phyloP scores from a whole-genome alignment of 129 eudicot species.

The Tagetes erecta region DNA sequence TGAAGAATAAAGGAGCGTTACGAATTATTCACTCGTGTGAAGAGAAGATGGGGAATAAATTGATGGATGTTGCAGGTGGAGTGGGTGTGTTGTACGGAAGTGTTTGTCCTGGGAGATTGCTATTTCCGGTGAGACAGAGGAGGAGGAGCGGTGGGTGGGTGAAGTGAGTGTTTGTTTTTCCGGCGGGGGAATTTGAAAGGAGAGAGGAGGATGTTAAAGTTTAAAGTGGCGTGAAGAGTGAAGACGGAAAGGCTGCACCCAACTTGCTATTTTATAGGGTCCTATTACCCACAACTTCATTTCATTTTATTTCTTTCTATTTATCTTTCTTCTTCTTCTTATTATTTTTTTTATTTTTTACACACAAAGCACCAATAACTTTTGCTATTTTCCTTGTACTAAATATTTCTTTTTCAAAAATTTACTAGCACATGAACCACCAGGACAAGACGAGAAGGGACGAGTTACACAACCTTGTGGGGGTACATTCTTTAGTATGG shows the following conservation, averaged over 20 bases:
- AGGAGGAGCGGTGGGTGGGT: neutral
- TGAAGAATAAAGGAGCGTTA: conserved; percentile 24
- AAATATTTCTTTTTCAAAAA: no score
- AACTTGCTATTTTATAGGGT: conserved; percentile 60
- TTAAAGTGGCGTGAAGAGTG: conserved; percentile 34
- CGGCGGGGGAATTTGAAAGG: neutral
- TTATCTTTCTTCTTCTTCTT: neutral
- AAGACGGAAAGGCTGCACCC: conserved; percentile 35
- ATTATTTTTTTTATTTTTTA: neutral
- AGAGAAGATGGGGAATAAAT: no score
- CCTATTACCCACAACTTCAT: conserved; percentile 6
- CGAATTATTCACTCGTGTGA: conserved; percentile 12
- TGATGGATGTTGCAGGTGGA: no score
- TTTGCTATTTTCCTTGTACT: no score
- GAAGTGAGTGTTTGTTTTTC: neutral
- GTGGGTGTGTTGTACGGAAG: conserved; percentile 13
- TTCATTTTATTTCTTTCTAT: neutral
- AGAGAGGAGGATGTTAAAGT: conserved; percentile 6
- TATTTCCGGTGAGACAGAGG: conserved; percentile 24
- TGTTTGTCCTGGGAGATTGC: neutral
- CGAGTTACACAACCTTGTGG: no score
- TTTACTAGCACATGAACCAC: no score
- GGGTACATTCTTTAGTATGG: no score
- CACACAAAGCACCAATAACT: neutral
- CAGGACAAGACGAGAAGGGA: no score